phyloP scores from a whole-genome alignment of 2,329 filamentous ascomycete species.

The Neonectria neomacrospora region DNA sequence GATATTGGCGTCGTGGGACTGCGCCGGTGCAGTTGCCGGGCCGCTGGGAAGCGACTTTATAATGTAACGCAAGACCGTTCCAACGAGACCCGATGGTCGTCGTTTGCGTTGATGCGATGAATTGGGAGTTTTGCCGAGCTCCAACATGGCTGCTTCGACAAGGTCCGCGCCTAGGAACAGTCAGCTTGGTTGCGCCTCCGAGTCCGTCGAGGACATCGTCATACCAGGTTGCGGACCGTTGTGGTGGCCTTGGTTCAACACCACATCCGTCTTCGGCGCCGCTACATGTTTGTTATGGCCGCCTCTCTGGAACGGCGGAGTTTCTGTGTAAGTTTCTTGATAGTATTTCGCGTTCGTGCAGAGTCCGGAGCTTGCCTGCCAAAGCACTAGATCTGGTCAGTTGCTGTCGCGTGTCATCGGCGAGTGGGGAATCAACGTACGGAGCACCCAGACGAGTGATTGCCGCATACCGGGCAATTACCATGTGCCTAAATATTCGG shows the following conservation, averaged over 20 bases:
- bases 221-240: conserved; percentile 53
- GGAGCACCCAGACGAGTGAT: conserved; percentile 54
- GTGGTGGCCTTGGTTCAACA: conserved; percentile 43
- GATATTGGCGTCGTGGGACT: conserved; percentile 49
- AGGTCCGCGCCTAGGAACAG: conserved; percentile 59
- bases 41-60: conserved; percentile 62
- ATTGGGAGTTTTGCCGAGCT: conserved; percentile 62
- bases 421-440: conserved; percentile 45
- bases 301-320: conserved; percentile 37
- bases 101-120: conserved; percentile 56
- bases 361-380: conserved; percentile 55
- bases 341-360: conserved; percentile 54
- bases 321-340: conserved; percentile 47
- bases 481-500: conserved; percentile 47
- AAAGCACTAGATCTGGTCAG: conserved; percentile 55
- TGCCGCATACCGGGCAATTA: conserved; percentile 54
- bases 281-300: conserved; percentile 48
- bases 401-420: conserved; percentile 37
- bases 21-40: conserved; percentile 59
- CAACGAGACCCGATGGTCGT: conserved; percentile 57
- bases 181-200: conserved; percentile 27
- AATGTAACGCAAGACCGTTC: conserved; percentile 56
- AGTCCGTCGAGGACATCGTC: conserved; percentile 17
- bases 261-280: conserved; percentile 47
- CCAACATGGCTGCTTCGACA: conserved; percentile 62